These are phyloP conservation scores for Dactylorhiza incarnata DNA, from an alignment of 106 monocot species.

Conservation along the genomic window DNA sequence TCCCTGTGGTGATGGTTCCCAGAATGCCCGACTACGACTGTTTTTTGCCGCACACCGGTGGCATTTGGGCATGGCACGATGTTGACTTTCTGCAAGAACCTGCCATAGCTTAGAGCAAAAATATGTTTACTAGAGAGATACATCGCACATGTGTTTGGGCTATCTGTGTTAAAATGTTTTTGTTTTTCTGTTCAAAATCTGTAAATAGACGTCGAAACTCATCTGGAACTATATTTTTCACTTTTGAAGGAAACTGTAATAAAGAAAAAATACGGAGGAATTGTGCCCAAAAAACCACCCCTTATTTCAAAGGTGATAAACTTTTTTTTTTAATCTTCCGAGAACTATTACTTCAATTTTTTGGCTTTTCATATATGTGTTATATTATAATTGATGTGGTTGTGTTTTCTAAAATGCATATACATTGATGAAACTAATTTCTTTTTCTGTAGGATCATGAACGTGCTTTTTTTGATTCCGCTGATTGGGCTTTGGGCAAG, in stretches of 20 bases:
- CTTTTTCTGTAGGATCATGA: slow-evolving; percentile 71
- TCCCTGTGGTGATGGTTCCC: too few species aligned
- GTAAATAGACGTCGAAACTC: neutral
- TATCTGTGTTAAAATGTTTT: neutral
- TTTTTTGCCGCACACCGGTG: neutral
- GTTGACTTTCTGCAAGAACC: too few species aligned
- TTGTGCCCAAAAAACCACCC: slow-evolving; percentile 72
- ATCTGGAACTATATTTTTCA: neutral
- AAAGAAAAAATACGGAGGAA: slow-evolving; percentile 85
- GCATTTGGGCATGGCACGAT: too few species aligned
- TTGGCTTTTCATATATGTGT: neutral
- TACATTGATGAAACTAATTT: slow-evolving; percentile 1
- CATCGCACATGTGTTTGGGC: neutral
- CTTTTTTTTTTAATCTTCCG: neutral
- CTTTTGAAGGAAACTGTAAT: slow-evolving; percentile 52
- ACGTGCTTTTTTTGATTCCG: slow-evolving; percentile 96
- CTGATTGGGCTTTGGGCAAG: slow-evolving; percentile 99
- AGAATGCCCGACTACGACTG: neutral
- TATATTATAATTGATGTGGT: neutral
- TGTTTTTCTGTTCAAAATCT: neutral
- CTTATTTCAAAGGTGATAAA: slow-evolving; percentile 69
- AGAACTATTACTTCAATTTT: neutral
- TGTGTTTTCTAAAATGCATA: neutral
- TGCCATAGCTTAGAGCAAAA: neutral
- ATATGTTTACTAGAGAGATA: neutral